Evolutionary conservation across 768 basidiomycete species (phyloP).

Genomic region (Termitomyces eurrhizus): DNA sequence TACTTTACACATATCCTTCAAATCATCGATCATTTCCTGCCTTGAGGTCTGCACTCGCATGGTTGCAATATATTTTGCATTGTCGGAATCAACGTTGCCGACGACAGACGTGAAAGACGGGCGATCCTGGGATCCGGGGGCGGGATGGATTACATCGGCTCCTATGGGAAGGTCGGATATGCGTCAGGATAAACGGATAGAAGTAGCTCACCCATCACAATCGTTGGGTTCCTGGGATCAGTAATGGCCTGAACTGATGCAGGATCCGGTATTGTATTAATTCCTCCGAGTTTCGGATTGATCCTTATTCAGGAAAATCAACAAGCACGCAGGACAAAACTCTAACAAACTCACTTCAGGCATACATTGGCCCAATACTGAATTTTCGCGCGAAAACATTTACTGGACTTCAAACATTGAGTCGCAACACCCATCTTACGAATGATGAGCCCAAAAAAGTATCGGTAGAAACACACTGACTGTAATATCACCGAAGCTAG

Average conservation of each 20-base stretch:
- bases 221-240: slow-evolving; percentile 67
- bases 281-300: slow-evolving; percentile 81
- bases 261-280: slow-evolving; percentile 71
- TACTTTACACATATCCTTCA: slow-evolving; percentile 62
- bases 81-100: slow-evolving; percentile 66
- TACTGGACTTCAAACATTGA: slow-evolving; percentile 67
- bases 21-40: slow-evolving; percentile 66
- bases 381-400: slow-evolving; percentile 59
- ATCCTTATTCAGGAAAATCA: slow-evolving; percentile 38
- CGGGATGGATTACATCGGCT: slow-evolving; percentile 78
- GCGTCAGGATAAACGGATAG: neutral
- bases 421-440: slow-evolving; percentile 71
- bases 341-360: slow-evolving; percentile 53
- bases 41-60: slow-evolving; percentile 56
- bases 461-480: slow-evolving; percentile 16
- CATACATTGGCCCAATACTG: slow-evolving; percentile 84
- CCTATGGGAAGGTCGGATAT: slow-evolving; percentile 32
- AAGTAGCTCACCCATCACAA: slow-evolving; percentile 60
- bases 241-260: slow-evolving; percentile 51
- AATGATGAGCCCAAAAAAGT: neutral
- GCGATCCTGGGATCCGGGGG: slow-evolving; percentile 65
- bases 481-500: slow-evolving; percentile 51
- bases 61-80: slow-evolving; percentile 59
- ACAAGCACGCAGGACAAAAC: neutral
- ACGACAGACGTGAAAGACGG: slow-evolving; percentile 80